phyloP scores from a whole-genome alignment of 169 alveolate genomes.

The Cryptosporidium tyzzeri region DNA sequence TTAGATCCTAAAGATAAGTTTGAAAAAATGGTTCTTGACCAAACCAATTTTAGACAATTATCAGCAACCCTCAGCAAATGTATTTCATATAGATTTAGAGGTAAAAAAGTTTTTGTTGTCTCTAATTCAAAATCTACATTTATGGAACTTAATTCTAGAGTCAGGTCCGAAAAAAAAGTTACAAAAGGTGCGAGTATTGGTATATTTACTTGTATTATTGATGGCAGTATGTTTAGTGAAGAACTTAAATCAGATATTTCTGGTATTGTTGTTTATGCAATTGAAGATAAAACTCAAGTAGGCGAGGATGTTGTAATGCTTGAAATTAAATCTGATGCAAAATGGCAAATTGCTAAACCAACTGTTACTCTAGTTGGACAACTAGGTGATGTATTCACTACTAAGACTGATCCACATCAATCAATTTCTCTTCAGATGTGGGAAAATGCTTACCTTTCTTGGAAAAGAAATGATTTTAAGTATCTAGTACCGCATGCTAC shows the following conservation, averaged over 20 bases:
- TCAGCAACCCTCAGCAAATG: neutral
- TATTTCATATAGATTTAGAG: neutral
- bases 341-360: slow-evolving; percentile 7
- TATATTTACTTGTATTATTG: neutral
- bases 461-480: slow-evolving; percentile 24
- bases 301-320: neutral
- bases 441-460: neutral
- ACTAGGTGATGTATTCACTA: neutral
- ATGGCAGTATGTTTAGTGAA: neutral
- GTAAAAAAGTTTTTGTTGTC: neutral
- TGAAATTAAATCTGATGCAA: neutral
- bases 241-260: neutral
- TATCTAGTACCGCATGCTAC: neutral
- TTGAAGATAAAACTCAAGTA: neutral
- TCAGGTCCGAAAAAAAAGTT: neutral
- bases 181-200: neutral
- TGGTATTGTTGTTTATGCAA: neutral
- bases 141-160: neutral
- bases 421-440: slow-evolving; percentile 32
- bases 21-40: neutral
- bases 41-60: neutral
- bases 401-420: neutral
- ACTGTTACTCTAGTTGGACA: neutral
- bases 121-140: neutral
- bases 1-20: neutral